Conservation (phyloP, 768 basidiomycete genomes). For the Tulasnella sp. region DNA sequence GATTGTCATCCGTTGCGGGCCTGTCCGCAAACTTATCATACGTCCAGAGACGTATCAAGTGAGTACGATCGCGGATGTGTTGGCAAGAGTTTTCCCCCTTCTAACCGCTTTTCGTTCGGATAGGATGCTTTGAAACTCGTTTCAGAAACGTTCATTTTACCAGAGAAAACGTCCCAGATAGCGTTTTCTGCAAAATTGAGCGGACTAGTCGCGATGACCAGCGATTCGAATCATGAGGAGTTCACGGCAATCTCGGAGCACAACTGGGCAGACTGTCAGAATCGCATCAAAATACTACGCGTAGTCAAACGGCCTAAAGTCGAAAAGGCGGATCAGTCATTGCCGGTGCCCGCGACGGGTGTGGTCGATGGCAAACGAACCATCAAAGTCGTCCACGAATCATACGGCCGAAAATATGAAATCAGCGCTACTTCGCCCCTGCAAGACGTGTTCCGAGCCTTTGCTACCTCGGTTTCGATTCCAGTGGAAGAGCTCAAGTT, state of each 20-base stretch:
- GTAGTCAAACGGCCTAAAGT: not conserved
- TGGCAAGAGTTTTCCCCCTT: not conserved
- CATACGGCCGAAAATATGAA: not conserved
- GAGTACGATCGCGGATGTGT: not conserved
- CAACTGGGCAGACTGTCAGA: not conserved
- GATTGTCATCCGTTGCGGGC: not conserved
- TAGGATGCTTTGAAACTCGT: conserved; percentile 2
- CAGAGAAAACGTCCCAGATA: not conserved
- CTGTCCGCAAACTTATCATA: not conserved
- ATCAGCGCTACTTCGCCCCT: not conserved
- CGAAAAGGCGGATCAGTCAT: not conserved
- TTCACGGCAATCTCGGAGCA: not conserved
- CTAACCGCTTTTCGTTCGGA: not conserved
- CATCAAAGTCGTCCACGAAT: not conserved
- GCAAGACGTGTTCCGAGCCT: not conserved
- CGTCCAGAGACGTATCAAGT: not conserved
- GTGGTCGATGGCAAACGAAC: not conserved
- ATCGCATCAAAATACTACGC: not conserved
- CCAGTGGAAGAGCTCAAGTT: not conserved
- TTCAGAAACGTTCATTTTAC: not conserved
- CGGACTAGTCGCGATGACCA: not conserved
- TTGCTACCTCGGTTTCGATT: not conserved
- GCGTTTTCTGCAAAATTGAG: not conserved
- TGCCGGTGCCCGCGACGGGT: not conserved
- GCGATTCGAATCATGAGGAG: not conserved